Evolutionary conservation across 345 rosid species (phyloP).

Genomic region (Citrus trifoliata): DNA sequence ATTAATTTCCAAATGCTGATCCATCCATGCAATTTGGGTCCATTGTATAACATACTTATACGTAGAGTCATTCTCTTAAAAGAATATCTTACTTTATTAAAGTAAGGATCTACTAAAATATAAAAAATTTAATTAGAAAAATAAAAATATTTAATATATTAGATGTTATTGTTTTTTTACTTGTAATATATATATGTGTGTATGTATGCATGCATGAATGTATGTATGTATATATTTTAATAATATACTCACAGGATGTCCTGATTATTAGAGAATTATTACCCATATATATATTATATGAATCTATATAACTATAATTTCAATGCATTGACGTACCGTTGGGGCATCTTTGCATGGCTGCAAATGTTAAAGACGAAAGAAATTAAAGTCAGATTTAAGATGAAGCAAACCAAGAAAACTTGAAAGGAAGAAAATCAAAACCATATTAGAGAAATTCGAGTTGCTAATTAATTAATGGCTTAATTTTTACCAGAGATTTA

Average conservation of each 20-base stretch:
- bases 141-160: no score
- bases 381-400: background rate
- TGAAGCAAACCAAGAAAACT: background rate
- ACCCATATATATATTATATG: no score
- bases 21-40: background rate
- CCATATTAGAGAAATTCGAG: background rate
- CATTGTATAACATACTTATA: background rate
- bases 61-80: no score
- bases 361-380: slow-evolving; percentile 14
- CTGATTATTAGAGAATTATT: no score
- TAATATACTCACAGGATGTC: no score
- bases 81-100: no score
- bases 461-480: background rate
- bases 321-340: slow-evolving; percentile 46
- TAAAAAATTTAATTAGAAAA: no score
- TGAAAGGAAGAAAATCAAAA: background rate
- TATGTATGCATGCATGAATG: rapidly evolving
- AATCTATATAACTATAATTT: no score
- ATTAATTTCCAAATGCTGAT: background rate
- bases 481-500: slow-evolving; percentile 45
- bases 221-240: no score
- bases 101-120: no score
- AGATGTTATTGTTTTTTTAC: no score
- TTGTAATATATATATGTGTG: no score
- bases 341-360: slow-evolving; percentile 87